These are phyloP conservation scores for Exsudoporus frostii DNA, from an alignment of 768 basidiomycete genomes.

Conservation along the genomic window DNA sequence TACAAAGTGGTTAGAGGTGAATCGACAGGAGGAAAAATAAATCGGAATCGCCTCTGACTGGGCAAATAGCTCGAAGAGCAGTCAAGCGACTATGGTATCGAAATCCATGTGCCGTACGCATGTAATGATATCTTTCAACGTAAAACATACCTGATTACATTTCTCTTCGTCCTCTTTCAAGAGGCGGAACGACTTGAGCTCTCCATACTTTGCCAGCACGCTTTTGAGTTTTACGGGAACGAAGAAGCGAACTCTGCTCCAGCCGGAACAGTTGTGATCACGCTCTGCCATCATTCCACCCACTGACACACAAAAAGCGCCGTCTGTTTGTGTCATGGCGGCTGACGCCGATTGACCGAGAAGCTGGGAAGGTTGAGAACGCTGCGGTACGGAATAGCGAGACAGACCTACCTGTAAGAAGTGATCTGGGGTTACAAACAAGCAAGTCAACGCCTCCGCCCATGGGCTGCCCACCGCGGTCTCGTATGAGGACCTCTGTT, in stretches of 20 bases:
- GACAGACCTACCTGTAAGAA: slow-evolving; percentile 39
- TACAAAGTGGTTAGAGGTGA: slow-evolving; percentile 16
- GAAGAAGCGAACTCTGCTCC: slow-evolving; percentile 25
- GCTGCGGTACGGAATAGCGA: neutral
- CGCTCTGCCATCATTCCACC: slow-evolving; percentile 21
- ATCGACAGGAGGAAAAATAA: neutral
- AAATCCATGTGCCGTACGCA: neutral
- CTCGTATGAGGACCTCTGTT: slow-evolving; percentile 4
- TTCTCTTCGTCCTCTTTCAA: slow-evolving; percentile 25
- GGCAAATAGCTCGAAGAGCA: slow-evolving; percentile 6
- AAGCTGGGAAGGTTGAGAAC: slow-evolving; percentile 36
- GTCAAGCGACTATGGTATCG: slow-evolving; percentile 3
- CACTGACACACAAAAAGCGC: slow-evolving; percentile 49
- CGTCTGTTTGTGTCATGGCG: slow-evolving; percentile 52
- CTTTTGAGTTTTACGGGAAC: slow-evolving; percentile 30
- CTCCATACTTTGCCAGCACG: slow-evolving; percentile 30
- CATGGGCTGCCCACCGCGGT: slow-evolving; percentile 10
- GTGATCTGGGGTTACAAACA: slow-evolving; percentile 45
- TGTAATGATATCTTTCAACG: neutral
- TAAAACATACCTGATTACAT: slow-evolving; percentile 27
- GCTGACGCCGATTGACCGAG: slow-evolving; percentile 46
- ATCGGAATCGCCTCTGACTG: neutral
- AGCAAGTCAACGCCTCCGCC: slow-evolving; percentile 36
- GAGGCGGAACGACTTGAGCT: slow-evolving; percentile 28
- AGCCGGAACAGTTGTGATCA: slow-evolving; percentile 21